Conservation (phyloP, 495 filamentous ascomycete genomes). For the Hypoxylon intermedium region DNA sequence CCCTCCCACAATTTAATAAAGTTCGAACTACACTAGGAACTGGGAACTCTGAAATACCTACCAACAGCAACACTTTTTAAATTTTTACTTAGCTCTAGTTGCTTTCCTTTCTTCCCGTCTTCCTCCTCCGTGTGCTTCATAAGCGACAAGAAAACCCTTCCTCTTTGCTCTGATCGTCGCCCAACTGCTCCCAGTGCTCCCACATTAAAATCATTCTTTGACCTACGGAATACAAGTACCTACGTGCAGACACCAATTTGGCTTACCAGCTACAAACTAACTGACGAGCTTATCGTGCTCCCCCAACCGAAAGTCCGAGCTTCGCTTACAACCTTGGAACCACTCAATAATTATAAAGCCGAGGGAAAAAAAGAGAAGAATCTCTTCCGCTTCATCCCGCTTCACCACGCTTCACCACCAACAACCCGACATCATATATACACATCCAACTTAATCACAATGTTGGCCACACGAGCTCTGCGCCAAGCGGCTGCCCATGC, state of each 20-base stretch:
- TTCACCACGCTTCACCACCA: background rate
- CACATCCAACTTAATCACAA: constrained; percentile 35
- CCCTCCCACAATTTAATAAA: too few species aligned
- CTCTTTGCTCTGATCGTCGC: background rate
- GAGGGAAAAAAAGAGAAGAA: background rate
- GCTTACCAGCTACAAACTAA: constrained; percentile 16
- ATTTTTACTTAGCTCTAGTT: constrained; percentile 8
- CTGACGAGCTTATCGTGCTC: background rate
- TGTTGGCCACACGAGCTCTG: constrained; percentile 72
- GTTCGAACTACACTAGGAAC: too few species aligned
- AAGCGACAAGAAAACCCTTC: too few species aligned
- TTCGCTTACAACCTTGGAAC: background rate
- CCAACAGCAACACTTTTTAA: background rate
- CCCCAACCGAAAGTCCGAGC: constrained; percentile 35
- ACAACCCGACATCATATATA: too few species aligned
- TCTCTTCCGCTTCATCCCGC: constrained; percentile 1
- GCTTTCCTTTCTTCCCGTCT: too few species aligned
- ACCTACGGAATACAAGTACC: too few species aligned
- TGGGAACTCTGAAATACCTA: too few species aligned
- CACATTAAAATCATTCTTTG: too few species aligned
- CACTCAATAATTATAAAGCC: constrained; percentile 22
- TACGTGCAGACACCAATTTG: constrained; percentile 2
- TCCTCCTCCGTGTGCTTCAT: too few species aligned
- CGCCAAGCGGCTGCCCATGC: constrained; percentile 67
- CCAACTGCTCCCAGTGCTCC: background rate